Percentiles rank a stretch among this genome's conserved stretches.
phyloP scores from a whole-genome alignment of 345 rosid species.

The Lepidium sativum region DNA sequence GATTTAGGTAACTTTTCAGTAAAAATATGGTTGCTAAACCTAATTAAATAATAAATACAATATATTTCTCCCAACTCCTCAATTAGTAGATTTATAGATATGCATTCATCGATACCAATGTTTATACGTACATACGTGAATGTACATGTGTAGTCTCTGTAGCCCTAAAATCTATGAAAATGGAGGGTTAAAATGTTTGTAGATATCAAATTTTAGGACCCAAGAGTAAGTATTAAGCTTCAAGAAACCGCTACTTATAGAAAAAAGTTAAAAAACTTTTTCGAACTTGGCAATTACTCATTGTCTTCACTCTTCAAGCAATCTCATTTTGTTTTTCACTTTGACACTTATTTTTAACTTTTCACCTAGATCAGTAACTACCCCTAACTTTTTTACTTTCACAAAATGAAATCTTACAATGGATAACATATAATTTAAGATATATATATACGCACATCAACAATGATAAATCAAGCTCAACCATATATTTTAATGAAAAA shows the following conservation, averaged over 20 bases:
- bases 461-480: no score
- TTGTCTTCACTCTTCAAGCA: conserved; percentile 15
- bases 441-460: background rate
- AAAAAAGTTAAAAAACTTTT: conserved; percentile 11
- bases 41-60: background rate
- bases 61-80: background rate
- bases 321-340: conserved; percentile 19
- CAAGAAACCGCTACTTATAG: conserved; percentile 24
- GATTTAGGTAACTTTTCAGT: background rate
- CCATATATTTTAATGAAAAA: background rate
- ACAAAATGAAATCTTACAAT: background rate
- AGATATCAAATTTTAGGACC: conserved; percentile 14
- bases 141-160: conserved; percentile 7
- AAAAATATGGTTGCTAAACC: background rate
- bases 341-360: conserved; percentile 10
- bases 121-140: background rate
- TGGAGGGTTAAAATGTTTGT: conserved; percentile 14
- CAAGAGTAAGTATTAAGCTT: conserved; percentile 22
- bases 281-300: background rate
- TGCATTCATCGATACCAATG: background rate
- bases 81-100: background rate
- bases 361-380: conserved; percentile 3
- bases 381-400: background rate
- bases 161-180: conserved; percentile 25
- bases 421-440: background rate